Evolutionary conservation across 2,329 filamentous ascomycete species (phyloP).

Genomic region (Macroventuria anomochaeta): DNA sequence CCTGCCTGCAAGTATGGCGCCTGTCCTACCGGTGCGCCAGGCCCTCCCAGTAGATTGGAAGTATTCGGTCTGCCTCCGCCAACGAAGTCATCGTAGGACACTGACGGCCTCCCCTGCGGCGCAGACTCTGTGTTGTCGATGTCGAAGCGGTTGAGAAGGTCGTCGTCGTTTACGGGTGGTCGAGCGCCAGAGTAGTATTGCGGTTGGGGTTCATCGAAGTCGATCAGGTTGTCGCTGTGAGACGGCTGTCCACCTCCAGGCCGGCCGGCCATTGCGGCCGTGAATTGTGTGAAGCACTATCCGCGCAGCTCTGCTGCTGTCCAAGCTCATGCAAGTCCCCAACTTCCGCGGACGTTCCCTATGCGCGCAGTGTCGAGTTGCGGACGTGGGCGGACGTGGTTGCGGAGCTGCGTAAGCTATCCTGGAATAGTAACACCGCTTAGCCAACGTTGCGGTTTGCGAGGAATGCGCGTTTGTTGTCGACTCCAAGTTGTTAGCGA

Average conservation of each 20-base stretch:
- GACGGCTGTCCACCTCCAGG: conserved; percentile 59
- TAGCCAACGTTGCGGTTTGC: conserved; percentile 5
- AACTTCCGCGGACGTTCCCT: neutral
- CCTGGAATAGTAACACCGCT: conserved; percentile 19
- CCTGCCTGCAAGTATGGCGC: conserved; percentile 47
- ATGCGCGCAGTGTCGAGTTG: conserved; percentile 12
- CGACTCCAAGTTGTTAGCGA: neutral
- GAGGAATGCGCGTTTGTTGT: conserved; percentile 17
- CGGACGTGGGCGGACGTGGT: conserved; percentile 20
- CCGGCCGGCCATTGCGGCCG: conserved; percentile 60
- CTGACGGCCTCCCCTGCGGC: conserved; percentile 75
- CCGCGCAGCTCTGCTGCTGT: conserved; percentile 30
- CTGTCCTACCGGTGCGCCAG: conserved; percentile 49
- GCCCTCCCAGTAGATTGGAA: conserved; percentile 53
- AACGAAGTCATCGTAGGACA: conserved; percentile 95
- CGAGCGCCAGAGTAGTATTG: conserved; percentile 77
- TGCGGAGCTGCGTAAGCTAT: conserved; percentile 30
- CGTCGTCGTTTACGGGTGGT: conserved; percentile 80
- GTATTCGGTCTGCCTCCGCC: conserved; percentile 64
- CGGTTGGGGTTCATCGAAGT: conserved; percentile 74
- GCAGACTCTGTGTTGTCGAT: conserved; percentile 69
- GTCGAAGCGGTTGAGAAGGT: conserved; percentile 76
- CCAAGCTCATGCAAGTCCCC: conserved; percentile 34
- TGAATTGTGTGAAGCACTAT: conserved; percentile 28
- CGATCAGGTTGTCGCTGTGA: conserved; percentile 67